Conservation (phyloP, 140 eudicot genomes). For the Stevia rebaudiana region DNA sequence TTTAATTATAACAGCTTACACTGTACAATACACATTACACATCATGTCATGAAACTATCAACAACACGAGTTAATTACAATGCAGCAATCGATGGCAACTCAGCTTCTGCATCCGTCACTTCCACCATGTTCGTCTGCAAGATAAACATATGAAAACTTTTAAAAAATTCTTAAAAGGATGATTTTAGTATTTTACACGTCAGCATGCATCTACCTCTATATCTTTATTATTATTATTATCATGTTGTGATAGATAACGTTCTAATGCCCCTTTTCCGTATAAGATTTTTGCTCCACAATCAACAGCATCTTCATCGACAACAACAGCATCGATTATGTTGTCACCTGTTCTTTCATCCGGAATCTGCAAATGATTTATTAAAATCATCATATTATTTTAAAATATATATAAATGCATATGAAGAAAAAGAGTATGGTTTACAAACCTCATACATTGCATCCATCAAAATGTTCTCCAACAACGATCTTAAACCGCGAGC, state of each 20-base stretch:
- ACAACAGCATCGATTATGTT: constrained; percentile 63
- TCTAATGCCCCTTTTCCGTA: constrained; percentile 64
- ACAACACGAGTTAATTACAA: constrained; percentile 32
- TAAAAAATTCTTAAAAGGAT: neutral
- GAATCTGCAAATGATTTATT: constrained; percentile 48
- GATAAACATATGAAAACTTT: neutral
- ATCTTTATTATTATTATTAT: constrained; percentile 29
- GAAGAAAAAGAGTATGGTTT: neutral
- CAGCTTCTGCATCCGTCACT: constrained; percentile 48
- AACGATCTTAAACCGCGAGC: constrained; percentile 78
- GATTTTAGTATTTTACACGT: neutral
- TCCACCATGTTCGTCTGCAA: constrained; percentile 22
- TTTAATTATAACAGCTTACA: neutral
- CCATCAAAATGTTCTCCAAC: constrained; percentile 70
- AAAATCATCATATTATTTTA: neutral
- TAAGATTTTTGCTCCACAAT: constrained; percentile 65
- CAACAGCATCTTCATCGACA: constrained; percentile 68
- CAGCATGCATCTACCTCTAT: constrained; percentile 33
- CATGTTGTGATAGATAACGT: constrained; percentile 40
- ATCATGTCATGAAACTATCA: neutral
- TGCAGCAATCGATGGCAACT: constrained; percentile 66
- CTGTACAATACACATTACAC: constrained; percentile 20
- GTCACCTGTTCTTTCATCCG: constrained; percentile 67
- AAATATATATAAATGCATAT: too few species aligned
- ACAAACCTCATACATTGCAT: constrained; percentile 82